Base-by-base conservation (phyloP, 31 red algal genomes). In the Odonthalia washingtoniensis region DNA sequence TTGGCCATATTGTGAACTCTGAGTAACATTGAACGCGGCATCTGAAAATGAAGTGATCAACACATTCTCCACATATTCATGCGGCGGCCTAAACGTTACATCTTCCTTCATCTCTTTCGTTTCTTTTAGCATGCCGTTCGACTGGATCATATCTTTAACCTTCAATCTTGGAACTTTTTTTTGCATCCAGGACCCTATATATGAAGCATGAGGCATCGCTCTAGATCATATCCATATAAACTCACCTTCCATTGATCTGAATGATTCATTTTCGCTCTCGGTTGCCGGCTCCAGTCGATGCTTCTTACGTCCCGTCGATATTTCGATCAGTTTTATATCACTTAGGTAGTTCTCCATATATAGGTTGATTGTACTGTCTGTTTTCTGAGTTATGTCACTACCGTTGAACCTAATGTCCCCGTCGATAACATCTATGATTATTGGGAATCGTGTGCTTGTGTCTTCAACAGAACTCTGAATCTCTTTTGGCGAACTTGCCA, bases 391-490 rank as follows among this genome's bases (percentile, higher is more conserved):
- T 27, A 84, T 72, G 2, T 34, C 39, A 16, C 65, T 44, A 36
- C 65, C 65, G 46, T 72, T 84, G 46, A 84, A 84, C 35, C 1
- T 3, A 73, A 12, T 72, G 28, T 30, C 28, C 36, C 42, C 31
- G 65, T n/a, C 66, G 4, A 84, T 52, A 68, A 84, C 52, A 5
- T 32, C 4, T 27, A 44, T 84, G 9, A 63, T 72, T 4, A 84
- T 49, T 45, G 6, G 35, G 40, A 84, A 72, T 52, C 81, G 34
- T 73, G 4, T 3, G 4, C 2, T 5, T 3, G 52, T 5, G 4
- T 84, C 40, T 33, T 44, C 40, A 2, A 66, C 3, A 68, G 72
- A 84, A 2, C 44, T 1, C 26, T 45, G 9, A 14, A 57, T 57
- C 21, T 14, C 49, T 57, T 9, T 9, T 21, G 21, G 12, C 12